Evolutionary conservation across 768 basidiomycete species (phyloP), one percentile per base, ranked within the genome.

Genomic region (Kwoniella heveanensis): DNA sequence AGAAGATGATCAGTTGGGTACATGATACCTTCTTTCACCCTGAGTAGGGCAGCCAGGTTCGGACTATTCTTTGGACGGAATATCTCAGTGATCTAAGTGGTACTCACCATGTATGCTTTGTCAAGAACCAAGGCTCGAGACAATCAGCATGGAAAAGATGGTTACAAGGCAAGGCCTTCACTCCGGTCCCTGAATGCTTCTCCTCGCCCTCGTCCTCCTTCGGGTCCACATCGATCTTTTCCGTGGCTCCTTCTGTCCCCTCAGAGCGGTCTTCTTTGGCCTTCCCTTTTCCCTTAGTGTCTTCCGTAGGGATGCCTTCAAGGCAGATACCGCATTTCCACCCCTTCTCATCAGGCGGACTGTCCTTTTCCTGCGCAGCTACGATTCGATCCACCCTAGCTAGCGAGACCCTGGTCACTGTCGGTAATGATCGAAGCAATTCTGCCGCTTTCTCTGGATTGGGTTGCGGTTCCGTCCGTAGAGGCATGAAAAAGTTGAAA

Each of bases 251-350:
- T 2, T 27, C 27, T 39, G 25, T 48, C 7, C 25, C 56, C n/a
- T n/a, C 17, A 2, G 39, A 27, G 26, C 15, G 36, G 5, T 47
- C 47, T n/a, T 54, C 54, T 19, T 49, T 10, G 2, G 55, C 56
- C n/a, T 47, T 36, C 50, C n/a, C 26, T 46, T 58, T 39, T 2
- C 39, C 64, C 27, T 67, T 58, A 21, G 15, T 32, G 47, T 60
- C 58, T 24, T 66, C 54, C 13, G 48, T n/a, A 6, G 64, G 53
- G 21, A 56, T 6, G 10, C 75, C 72, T 24, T 77, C 72, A 2
- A 77, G 60, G 57, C 75, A 77, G 9, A 77, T 63, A 2, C 70
- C 72, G 48, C 75, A 77, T 22, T 77, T 74, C 75, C 75, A 77
- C 3, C 72, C 74, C 50, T 57, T 54, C 2, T 71, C 72, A 15